phyloP scores from a whole-genome alignment of 768 basidiomycete species.

The Kwoniella sp. region DNA sequence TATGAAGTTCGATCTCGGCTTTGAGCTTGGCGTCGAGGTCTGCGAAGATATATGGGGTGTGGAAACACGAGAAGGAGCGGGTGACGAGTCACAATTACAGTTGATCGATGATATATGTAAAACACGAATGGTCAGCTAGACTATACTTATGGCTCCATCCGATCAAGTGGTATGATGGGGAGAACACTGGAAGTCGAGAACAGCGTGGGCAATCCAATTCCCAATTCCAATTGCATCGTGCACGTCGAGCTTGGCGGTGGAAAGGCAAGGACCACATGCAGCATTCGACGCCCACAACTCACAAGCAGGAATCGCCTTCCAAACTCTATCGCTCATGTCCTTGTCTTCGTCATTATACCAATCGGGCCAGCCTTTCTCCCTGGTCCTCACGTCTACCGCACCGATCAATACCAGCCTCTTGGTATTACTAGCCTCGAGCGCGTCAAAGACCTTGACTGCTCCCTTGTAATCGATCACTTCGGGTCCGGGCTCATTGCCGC shows the following conservation, averaged over 20 bases:
- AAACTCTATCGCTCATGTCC: conserved; percentile 54
- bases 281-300: conserved; percentile 6
- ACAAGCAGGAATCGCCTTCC: conserved; percentile 60
- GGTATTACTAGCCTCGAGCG: conserved; percentile 63
- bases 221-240: too few relatives aligned
- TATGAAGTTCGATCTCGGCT: conserved; percentile 59
- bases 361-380: conserved; percentile 39
- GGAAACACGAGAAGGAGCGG: too few relatives aligned
- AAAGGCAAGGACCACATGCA: background rate
- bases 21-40: conserved; percentile 59
- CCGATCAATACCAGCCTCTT: conserved; percentile 67
- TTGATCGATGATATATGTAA: too few relatives aligned
- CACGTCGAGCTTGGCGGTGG: background rate
- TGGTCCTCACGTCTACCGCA: conserved; percentile 64
- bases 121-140: too few relatives aligned
- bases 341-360: conserved; percentile 47
- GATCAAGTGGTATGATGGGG: too few relatives aligned
- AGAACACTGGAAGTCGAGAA: too few relatives aligned
- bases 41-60: conserved; percentile 14
- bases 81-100: too few relatives aligned
- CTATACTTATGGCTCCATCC: too few relatives aligned
- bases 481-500: conserved; percentile 62
- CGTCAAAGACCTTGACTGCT: conserved; percentile 71
- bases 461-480: conserved; percentile 66
- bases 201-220: too few relatives aligned